These are phyloP conservation scores for Schizopora paradoxa DNA, from an alignment of 1,284 basidiomycete species.

Conservation along the genomic window DNA sequence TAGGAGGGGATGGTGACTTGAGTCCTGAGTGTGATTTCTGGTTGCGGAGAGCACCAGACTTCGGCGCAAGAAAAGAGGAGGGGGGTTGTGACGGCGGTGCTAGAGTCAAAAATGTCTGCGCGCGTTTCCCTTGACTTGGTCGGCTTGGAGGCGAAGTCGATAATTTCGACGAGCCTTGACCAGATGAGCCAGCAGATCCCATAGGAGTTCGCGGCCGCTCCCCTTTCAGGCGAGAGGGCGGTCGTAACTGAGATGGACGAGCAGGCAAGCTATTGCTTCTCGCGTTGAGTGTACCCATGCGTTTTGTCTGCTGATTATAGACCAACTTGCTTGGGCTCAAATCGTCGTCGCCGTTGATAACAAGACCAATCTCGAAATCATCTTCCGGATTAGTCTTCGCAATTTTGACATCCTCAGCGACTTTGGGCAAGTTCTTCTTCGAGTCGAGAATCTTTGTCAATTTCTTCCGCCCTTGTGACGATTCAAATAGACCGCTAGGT, in stretches of 20 bases:
- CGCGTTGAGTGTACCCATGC: slow-evolving; percentile 29
- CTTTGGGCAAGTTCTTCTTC: slow-evolving; percentile 57
- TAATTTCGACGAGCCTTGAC: slow-evolving; percentile 7
- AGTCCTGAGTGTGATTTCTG: slow-evolving; percentile 78
- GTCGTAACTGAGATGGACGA: slow-evolving; percentile 43
- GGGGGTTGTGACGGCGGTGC: slow-evolving; percentile 26
- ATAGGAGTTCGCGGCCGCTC: slow-evolving; percentile 70
- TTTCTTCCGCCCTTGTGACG: slow-evolving; percentile 57
- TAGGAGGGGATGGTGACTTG: slow-evolving; percentile 62
- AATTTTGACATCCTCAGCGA: slow-evolving; percentile 45
- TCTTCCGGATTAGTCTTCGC: slow-evolving; percentile 65
- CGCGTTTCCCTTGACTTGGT: slow-evolving; percentile 38
- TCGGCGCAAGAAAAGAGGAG: slow-evolving; percentile 53
- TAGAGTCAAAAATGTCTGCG: slow-evolving; percentile 55
- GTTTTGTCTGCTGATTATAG: slow-evolving; percentile 41
- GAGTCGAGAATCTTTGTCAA: slow-evolving; percentile 67
- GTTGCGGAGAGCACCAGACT: slow-evolving; percentile 65
- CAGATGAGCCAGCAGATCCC: slow-evolving; percentile 40
- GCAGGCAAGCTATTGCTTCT: slow-evolving; percentile 57
- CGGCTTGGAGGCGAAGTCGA: slow-evolving; percentile 59
- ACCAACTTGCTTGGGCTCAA: slow-evolving; percentile 70
- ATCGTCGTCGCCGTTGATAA: slow-evolving; percentile 75
- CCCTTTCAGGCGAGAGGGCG: slow-evolving; percentile 52
- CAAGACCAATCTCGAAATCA: slow-evolving; percentile 75
- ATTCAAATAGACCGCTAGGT: slow-evolving; percentile 67